These are phyloP conservation scores for Bullera alba DNA, from an alignment of 768 basidiomycete species.

Conservation along the genomic window DNA sequence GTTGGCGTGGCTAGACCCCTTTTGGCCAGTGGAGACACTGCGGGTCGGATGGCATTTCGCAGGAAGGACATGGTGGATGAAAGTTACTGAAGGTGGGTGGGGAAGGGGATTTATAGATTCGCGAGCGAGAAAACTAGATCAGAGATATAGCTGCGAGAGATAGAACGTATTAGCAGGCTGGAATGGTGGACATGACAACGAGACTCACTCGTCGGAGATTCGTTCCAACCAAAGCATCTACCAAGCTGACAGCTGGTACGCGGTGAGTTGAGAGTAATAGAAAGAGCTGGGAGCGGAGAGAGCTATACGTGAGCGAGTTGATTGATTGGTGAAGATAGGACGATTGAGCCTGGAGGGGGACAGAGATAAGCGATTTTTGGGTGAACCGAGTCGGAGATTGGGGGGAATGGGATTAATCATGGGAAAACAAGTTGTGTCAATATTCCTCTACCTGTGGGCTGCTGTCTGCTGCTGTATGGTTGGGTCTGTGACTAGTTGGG, in stretches of 20 bases:
- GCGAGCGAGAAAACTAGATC: constrained; percentile 42
- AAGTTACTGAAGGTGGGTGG: neutral
- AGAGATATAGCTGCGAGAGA: constrained; percentile 30
- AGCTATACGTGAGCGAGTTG: no score
- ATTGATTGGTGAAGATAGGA: neutral
- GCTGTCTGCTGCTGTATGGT: no score
- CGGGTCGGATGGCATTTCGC: constrained; percentile 9
- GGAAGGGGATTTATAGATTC: constrained; percentile 15
- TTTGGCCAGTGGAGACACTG: constrained; percentile 12
- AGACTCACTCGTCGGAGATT: constrained; percentile 44
- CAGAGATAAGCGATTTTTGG: no score
- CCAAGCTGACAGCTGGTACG: neutral
- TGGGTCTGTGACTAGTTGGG: no score
- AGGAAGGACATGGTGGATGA: constrained; percentile 16
- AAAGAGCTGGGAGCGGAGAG: neutral
- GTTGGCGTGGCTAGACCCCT: constrained; percentile 37
- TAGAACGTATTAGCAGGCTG: neutral
- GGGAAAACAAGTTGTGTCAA: neutral
- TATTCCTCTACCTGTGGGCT: no score
- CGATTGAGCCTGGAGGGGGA: no score
- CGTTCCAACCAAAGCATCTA: constrained; percentile 43
- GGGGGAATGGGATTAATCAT: no score
- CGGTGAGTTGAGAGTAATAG: neutral
- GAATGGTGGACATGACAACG: neutral
- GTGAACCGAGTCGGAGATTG: neutral